Evolutionary conservation across 1,284 basidiomycete genomes (phyloP).

Genomic region (Grifola frondosa): DNA sequence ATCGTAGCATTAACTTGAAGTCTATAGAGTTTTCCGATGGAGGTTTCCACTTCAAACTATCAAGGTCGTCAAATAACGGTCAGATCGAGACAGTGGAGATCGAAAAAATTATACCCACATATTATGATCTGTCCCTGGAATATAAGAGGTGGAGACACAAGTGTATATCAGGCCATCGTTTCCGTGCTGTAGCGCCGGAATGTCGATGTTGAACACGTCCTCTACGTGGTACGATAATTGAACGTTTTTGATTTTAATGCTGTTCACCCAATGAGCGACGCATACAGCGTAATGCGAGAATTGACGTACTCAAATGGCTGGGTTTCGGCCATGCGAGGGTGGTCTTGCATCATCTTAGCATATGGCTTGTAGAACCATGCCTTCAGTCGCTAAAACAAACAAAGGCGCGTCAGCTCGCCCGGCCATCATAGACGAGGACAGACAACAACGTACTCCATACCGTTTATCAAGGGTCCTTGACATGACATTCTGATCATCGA

Average conservation of each 20-base stretch:
- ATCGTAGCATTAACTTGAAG: constrained; percentile 92
- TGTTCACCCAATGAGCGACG: constrained; percentile 30
- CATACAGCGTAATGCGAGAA: constrained; percentile 4
- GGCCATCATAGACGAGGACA: constrained; percentile 9
- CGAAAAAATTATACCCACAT: constrained; percentile 63
- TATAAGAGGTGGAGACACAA: constrained; percentile 82
- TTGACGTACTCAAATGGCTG: constrained; percentile 83
- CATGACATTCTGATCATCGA: constrained; percentile 88
- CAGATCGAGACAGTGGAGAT: constrained; percentile 5
- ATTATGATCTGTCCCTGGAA: constrained; percentile 87
- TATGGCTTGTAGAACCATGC: constrained; percentile 86
- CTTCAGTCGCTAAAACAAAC: constrained; percentile 64
- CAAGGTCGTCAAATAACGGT: constrained; percentile 3
- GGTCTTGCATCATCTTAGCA: constrained; percentile 64
- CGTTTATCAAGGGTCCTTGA: constrained; percentile 78
- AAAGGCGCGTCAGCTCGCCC: constrained; percentile 5
- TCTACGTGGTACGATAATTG: constrained; percentile 87
- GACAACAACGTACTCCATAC: constrained; percentile 71
- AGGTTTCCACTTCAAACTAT: constrained; percentile 97
- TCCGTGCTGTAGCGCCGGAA: constrained; percentile 89
- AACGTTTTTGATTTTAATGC: constrained; percentile 87
- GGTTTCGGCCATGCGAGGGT: constrained; percentile 61
- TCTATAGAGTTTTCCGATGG: constrained; percentile 98
- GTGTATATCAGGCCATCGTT: constrained; percentile 99
- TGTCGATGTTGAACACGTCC: constrained; percentile 80